Percentiles rank a stretch among this genome's conserved stretches.
Conservation (phyloP, 1,284 basidiomycete genomes). For the Ustilago tritici region DNA sequence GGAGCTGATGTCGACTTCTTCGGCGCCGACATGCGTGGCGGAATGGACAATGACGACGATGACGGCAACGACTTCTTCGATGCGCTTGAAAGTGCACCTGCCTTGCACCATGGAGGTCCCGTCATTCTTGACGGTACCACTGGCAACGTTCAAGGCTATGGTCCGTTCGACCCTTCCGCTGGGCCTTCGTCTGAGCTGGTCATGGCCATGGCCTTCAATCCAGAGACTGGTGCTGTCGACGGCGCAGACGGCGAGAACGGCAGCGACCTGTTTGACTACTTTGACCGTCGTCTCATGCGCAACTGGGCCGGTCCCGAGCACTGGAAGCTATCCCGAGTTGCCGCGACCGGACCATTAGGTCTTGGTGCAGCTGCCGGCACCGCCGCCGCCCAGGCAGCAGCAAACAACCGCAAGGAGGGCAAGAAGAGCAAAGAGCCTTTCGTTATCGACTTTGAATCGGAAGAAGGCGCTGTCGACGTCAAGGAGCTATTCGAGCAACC, state of each 20-base stretch:
- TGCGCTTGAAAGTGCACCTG: slow-evolving; percentile 55
- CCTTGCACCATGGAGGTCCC: slow-evolving; percentile 36
- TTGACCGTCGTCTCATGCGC: slow-evolving; percentile 88
- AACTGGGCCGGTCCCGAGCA: slow-evolving; percentile 99
- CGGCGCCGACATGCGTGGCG: slow-evolving; percentile 19
- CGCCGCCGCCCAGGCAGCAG: slow-evolving; percentile 22
- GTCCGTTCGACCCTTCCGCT: slow-evolving; percentile 46
- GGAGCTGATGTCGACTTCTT: slow-evolving; percentile 47
- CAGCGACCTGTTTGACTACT: slow-evolving; percentile 80
- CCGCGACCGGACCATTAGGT: slow-evolving; percentile 36
- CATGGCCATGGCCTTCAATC: slow-evolving; percentile 79
- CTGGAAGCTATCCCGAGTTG: slow-evolving; percentile 80
- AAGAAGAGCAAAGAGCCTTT: slow-evolving; percentile 77
- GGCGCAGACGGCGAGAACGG: slow-evolving; percentile 46
- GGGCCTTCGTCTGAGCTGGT: slow-evolving; percentile 76
- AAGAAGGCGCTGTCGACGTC: slow-evolving; percentile 75
- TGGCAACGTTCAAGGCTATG: slow-evolving; percentile 37
- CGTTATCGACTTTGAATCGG: slow-evolving; percentile 84
- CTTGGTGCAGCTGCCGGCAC: slow-evolving; percentile 28
- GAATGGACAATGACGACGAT: slow-evolving; percentile 36
- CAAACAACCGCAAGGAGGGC: slow-evolving; percentile 35
- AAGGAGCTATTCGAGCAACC: slow-evolving; percentile 81
- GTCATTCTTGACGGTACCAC: slow-evolving; percentile 44
- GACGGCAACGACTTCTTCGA: slow-evolving; percentile 70
- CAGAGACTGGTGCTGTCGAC: slow-evolving; percentile 33